These are phyloP conservation scores for Pseudogymnoascus sp. DNA, from an alignment of 2,329 filamentous ascomycete genomes.

Conservation along the genomic window DNA sequence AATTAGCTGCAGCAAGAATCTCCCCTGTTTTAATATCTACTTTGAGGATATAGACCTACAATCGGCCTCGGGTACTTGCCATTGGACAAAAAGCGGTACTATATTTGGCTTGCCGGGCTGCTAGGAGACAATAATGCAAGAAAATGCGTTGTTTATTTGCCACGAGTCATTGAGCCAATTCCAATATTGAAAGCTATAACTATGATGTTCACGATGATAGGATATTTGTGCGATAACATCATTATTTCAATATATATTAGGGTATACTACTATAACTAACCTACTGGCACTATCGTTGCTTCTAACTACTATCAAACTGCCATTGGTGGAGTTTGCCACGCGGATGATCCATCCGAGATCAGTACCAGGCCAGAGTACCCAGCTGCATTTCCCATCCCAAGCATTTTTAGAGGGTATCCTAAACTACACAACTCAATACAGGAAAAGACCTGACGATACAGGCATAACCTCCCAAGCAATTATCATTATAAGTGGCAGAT, in stretches of 20 bases:
- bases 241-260: not conserved
- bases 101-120: not conserved
- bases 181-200: not conserved
- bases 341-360: not conserved
- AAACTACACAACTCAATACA: not conserved
- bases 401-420: not conserved
- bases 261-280: not conserved
- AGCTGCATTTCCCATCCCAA: not conserved
- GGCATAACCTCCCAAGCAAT: not conserved
- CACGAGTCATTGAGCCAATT: not conserved
- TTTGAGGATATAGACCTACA: slow-evolving; percentile 34
- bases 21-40: slow-evolving; percentile 44
- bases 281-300: not conserved
- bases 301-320: not conserved
- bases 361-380: not conserved
- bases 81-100: not conserved
- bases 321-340: not conserved
- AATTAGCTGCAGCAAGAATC: slow-evolving; percentile 40
- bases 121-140: not conserved
- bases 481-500: not conserved
- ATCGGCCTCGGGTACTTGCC: slow-evolving; percentile 10
- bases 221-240: not conserved
- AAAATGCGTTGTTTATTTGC: not conserved
- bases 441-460: not conserved
- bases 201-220: too few species aligned